Evolutionary conservation across 768 basidiomycete genomes (phyloP).

Genomic region (Phanerodontia chrysosporium): DNA sequence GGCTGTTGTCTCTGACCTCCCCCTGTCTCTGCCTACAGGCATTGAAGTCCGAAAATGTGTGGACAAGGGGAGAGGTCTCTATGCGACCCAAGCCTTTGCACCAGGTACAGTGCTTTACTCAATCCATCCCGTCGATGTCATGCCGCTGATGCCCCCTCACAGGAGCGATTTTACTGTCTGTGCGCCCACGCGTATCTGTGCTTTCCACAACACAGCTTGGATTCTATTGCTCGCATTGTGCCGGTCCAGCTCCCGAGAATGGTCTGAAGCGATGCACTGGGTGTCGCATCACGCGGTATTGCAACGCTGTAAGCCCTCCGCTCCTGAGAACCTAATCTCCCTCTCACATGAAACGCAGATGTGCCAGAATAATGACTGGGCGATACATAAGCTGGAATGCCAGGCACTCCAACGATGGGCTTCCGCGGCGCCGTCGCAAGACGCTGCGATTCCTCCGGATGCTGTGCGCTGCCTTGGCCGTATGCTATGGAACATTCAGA

Average conservation of each 20-base stretch:
- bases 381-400: constrained; percentile 76
- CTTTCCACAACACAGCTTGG: constrained; percentile 62
- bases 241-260: constrained; percentile 30
- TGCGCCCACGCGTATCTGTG: constrained; percentile 56
- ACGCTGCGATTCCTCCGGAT: constrained; percentile 60
- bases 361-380: constrained; percentile 77
- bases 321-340: constrained; percentile 3
- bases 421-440: constrained; percentile 41
- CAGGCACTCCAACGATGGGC: constrained; percentile 57
- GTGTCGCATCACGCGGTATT: constrained; percentile 74
- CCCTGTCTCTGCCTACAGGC: constrained; percentile 32
- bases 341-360: constrained; percentile 30
- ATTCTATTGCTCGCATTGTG: constrained; percentile 69
- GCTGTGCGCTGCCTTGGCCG: constrained; percentile 77
- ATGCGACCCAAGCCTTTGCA: constrained; percentile 30
- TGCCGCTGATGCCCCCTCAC: neutral
- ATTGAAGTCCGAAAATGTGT: constrained; percentile 36
- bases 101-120: constrained; percentile 31
- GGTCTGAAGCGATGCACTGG: constrained; percentile 66
- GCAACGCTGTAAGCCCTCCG: constrained; percentile 51
- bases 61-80: constrained; percentile 43
- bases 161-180: constrained; percentile 60
- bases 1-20: constrained; percentile 12
- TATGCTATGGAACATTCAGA: constrained; percentile 62
- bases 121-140: neutral